phyloP scores from a whole-genome alignment of 495 filamentous ascomycete genomes.

The Umbilicaria muhlenbergii region DNA sequence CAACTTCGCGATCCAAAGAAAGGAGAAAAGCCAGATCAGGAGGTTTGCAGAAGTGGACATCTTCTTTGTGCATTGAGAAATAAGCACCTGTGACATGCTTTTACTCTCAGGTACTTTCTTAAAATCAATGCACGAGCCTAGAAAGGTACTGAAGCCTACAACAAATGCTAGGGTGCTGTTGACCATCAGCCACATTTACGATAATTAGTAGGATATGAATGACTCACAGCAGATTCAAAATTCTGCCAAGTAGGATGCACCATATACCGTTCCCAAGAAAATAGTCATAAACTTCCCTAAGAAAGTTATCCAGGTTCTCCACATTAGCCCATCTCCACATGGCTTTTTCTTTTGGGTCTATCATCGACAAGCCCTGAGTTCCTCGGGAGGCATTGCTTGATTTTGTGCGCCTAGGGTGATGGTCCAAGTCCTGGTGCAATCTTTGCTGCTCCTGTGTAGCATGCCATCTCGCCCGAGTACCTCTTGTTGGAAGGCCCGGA shows the following conservation, averaged over 20 bases:
- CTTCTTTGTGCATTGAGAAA: constrained; percentile 69
- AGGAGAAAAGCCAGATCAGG: constrained; percentile 70
- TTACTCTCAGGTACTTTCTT: constrained; percentile 55
- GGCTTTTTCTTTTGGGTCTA: constrained; percentile 63
- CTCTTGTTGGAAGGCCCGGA: constrained; percentile 35
- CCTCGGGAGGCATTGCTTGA: constrained; percentile 9
- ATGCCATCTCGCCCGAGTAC: constrained; percentile 50
- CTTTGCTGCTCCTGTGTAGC: constrained; percentile 44
- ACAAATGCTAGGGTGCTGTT: constrained; percentile 58
- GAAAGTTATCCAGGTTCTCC: constrained; percentile 77
- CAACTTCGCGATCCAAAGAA: constrained; percentile 72
- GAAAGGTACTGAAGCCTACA: constrained; percentile 67
- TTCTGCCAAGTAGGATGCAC: constrained; percentile 64
- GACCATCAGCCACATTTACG: constrained; percentile 1
- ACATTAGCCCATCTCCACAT: constrained; percentile 96
- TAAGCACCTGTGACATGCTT: constrained; percentile 57
- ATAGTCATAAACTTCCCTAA: constrained; percentile 82
- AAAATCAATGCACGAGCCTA: constrained; percentile 81
- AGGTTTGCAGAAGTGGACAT: constrained; percentile 73
- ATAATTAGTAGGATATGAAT: neutral
- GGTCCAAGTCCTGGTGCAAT: constrained; percentile 32
- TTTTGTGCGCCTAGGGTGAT: neutral
- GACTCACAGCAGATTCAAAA: constrained; percentile 59
- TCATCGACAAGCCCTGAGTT: constrained; percentile 29
- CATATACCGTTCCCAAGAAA: constrained; percentile 75